Evolutionary conservation across 1,284 basidiomycete genomes (phyloP), one percentile per base, ranked within the genome.

Genomic region (Trametes polyzona): DNA sequence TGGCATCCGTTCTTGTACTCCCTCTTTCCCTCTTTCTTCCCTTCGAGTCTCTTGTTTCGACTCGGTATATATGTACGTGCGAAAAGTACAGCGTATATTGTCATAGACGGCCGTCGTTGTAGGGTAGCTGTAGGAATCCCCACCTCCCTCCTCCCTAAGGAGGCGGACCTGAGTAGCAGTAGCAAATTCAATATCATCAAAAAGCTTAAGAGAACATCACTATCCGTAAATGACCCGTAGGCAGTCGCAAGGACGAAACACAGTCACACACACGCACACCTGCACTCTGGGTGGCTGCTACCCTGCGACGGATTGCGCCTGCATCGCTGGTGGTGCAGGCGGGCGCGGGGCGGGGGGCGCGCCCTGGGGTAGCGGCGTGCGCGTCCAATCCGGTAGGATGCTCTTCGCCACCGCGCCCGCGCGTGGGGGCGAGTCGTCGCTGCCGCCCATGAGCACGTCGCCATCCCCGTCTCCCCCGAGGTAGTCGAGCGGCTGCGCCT

Each of bases 381-480:
- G 79, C 10, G 92, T 92, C 92, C 93, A 95, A 71, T 95, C 93
- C 2, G 88, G 88, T 21, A 94, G 71, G 49, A 87, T 74, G 57
- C 72, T 80, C 44, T 70, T 74, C 17, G 65, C 57, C 24, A 62
- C 59, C 37, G 73, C 24, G 2, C 16, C 16, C 0, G 47, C 37
- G 10, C 53, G 46, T 12, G 47, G 52, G 12, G 65, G 66, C 24
- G 76, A 69, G 24, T 76, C 75, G 23, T 76, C 41, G n/a, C n/a
- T n/a, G n/a, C n/a, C n/a, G 10, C 21, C 74, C 41, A 75, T 63
- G 16, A 55, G 54, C 14, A 58, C 37, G 16, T 76, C 69, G 36
- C 79, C 78, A 32, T 79, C 77, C 17, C 2, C 19, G 33, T 35
- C 33, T 4, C 17, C 33, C 4, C 33, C 33, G 14, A 35, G 14